A percentile compares a stretch with the other conserved stretches of the same genome.
These are phyloP conservation scores for Pelargonium fulgidum DNA, from an alignment of 441 rosid genomes.

Conservation along the genomic window DNA sequence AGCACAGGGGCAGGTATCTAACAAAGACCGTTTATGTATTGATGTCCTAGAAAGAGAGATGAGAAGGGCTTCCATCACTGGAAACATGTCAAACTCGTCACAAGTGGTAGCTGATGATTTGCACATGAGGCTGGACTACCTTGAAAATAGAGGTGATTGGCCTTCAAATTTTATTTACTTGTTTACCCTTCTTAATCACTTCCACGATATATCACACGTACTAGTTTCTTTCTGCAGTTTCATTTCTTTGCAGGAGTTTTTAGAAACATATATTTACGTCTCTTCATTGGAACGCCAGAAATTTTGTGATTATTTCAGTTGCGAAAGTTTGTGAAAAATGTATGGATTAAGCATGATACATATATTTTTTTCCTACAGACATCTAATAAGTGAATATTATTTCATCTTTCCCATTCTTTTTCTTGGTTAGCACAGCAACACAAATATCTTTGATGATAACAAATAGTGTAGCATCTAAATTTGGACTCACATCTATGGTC, in stretches of 20 bases:
- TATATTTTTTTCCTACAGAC: background rate
- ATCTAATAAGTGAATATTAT: background rate
- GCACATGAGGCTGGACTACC: constrained; percentile 27
- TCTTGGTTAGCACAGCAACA: no score
- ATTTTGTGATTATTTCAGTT: background rate
- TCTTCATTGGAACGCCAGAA: background rate
- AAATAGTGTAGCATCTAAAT: background rate
- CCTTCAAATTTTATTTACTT: background rate
- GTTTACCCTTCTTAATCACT: background rate
- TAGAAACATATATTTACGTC: background rate
- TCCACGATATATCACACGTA: background rate
- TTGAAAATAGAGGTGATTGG: constrained; percentile 30
- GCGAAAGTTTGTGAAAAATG: background rate
- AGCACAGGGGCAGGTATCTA: constrained; percentile 27
- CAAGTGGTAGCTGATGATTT: constrained; percentile 22
- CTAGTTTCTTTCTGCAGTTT: background rate
- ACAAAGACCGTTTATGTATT: constrained; percentile 30
- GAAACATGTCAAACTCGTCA: constrained; percentile 15
- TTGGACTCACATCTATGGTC: background rate
- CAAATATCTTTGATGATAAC: background rate
- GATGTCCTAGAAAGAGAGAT: constrained; percentile 25
- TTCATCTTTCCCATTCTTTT: background rate
- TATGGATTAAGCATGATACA: background rate
- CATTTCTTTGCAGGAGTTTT: background rate
- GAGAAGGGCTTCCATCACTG: constrained; percentile 18